Evolutionary conservation across 768 basidiomycete species (phyloP), one percentile per base, ranked within the genome.

Genomic region (Mycena vitilis): DNA sequence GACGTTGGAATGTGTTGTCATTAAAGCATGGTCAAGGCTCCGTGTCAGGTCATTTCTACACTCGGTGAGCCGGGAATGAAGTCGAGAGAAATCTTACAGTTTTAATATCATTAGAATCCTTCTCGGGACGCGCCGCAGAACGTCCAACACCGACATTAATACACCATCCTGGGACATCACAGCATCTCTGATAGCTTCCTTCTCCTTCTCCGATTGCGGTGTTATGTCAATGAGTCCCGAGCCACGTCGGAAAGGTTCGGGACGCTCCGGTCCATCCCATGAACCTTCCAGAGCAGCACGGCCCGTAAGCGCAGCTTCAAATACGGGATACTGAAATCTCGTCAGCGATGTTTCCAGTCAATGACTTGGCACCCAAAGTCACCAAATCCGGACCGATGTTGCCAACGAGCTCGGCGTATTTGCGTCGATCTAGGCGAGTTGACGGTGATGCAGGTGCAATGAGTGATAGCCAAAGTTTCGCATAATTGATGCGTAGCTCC

Each of bases 241-340:
- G 2, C 90, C 90, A n/a, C 93, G 88, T 51, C 79, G 79, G 73
- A 89, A 86, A n/a, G 79, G 71, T 73, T 69, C 30, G 30, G 75
- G 75, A 20, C 79, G 71, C 22, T 81, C 75, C 5, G 78, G 77
- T 12, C 78, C 80, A 22, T 79, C 77, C 83, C 85, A 87, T 8
- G 87, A 83, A 38, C 89, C 91, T 75, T 90, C 87, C 62, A 97
- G 78, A 1, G 88, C 89, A 20, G 93, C 89, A 48, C 95, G 87
- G 6, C 91, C 92, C n/a, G 96, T 98, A 52, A 99, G 90, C 16
- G 96, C 96, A 23, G 95, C 94, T 78, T 98, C 95, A 69, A 99
- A 96, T 13, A 98, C 87, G 11, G 95, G 94, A 76, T 98, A 99
- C 93, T 96, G 74, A 5, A 20, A 63, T 51, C 44, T 23, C 44